These are phyloP conservation scores for Setaria italica DNA, from an alignment of 202 grass and related monocot genomes.

Conservation along the genomic window DNA sequence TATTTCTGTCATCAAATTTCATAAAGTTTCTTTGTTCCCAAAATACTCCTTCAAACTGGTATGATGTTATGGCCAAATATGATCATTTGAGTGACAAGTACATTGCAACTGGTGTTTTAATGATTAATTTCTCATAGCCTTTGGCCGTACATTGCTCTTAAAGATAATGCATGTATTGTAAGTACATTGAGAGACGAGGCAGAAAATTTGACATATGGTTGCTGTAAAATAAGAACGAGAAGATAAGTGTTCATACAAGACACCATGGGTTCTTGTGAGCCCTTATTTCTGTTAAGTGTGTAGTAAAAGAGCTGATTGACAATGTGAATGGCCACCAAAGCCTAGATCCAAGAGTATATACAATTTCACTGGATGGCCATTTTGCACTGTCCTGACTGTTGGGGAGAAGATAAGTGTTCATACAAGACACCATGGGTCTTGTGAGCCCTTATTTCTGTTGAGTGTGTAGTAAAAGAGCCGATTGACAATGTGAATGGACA, in stretches of 20 bases:
- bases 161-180: constrained; percentile 4
- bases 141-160: constrained; percentile 4
- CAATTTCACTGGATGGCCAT: not conserved
- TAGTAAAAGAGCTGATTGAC: not conserved
- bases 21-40: not conserved
- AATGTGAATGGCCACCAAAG: not conserved
- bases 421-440: not conserved
- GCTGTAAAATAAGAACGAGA: constrained; percentile 11
- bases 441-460: not conserved
- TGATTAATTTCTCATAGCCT: constrained; percentile 29
- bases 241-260: not conserved
- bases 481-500: not conserved
- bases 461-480: not conserved
- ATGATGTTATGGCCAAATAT: not conserved
- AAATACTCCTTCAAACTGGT: not conserved
- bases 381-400: constrained; percentile 7
- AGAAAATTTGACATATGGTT: not conserved
- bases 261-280: not conserved
- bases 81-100: not conserved
- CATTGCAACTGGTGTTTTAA: not conserved
- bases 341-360: not conserved
- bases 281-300: not conserved
- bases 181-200: not conserved
- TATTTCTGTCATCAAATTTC: constrained; percentile 42
- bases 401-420: not conserved